Percentiles rank a stretch among this genome's conserved stretches.
These are phyloP conservation scores for Aspergillus homomorphus DNA, from an alignment of 495 filamentous ascomycete genomes.

Conservation along the genomic window DNA sequence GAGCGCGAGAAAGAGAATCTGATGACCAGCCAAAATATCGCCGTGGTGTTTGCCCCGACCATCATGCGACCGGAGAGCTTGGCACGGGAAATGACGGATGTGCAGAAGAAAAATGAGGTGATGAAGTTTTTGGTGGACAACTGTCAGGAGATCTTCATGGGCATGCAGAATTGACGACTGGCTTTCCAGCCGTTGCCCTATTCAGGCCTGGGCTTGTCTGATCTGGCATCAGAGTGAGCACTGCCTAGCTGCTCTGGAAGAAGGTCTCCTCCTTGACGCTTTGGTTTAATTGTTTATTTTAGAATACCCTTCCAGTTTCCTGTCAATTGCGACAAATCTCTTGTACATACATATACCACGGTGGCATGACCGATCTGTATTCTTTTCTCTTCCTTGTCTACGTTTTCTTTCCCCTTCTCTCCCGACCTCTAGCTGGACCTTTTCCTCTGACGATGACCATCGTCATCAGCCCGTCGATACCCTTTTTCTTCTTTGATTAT, in stretches of 20 bases:
- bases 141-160: slow-evolving; percentile 71
- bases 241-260: neutral
- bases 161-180: slow-evolving; percentile 30
- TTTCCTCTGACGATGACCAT: neutral
- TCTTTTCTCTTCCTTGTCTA: neutral
- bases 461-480: slow-evolving; percentile 21
- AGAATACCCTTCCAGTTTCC: slow-evolving; percentile 13
- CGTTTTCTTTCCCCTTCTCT: neutral
- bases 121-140: slow-evolving; percentile 90
- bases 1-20: slow-evolving; percentile 75
- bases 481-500: slow-evolving; percentile 22
- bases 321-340: slow-evolving; percentile 10
- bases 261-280: neutral
- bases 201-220: slow-evolving; percentile 10
- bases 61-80: slow-evolving; percentile 88
- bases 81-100: slow-evolving; percentile 93
- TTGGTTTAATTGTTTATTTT: slow-evolving; percentile 8
- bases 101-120: slow-evolving; percentile 84
- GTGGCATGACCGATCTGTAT: slow-evolving; percentile 4
- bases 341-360: slow-evolving; percentile 19
- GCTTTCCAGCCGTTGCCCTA: neutral
- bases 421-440: neutral
- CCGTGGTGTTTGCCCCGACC: slow-evolving; percentile 97
- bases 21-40: slow-evolving; percentile 93
- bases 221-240: slow-evolving; percentile 8